Evolutionary conservation across 208 protist genomes (phyloP).

Genomic region (Entamoeba nuttalli): DNA sequence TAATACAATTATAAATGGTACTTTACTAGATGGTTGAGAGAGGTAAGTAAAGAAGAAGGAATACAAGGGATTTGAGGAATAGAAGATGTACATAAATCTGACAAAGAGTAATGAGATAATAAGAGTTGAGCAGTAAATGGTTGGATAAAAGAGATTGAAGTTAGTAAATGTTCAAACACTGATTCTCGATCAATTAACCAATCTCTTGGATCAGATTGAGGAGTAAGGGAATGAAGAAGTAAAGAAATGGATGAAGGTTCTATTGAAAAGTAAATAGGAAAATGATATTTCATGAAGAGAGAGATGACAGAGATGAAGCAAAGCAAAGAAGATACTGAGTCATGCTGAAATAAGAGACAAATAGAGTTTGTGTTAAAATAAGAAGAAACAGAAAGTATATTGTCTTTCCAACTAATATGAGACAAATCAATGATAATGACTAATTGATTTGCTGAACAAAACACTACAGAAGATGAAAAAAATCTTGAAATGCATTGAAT

Average conservation of each 20-base stretch:
- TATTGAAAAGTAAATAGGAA: background rate
- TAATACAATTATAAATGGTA: no score
- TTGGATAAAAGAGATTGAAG: background rate
- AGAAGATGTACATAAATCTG: no score
- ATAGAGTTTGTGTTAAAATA: background rate
- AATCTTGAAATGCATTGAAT: background rate
- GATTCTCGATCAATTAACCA: background rate
- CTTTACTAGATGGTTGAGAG: no score
- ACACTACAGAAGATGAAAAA: background rate
- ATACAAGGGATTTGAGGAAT: no score
- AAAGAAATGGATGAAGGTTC: background rate
- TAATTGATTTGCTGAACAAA: background rate
- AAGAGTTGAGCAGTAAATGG: background rate
- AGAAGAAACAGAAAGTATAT: background rate
- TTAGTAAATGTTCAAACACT: background rate
- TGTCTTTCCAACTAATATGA: background rate
- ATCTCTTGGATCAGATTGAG: background rate
- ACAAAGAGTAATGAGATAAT: no score
- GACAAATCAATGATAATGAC: background rate
- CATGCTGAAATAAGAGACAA: background rate
- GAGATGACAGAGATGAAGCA: background rate
- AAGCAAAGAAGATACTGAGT: background rate
- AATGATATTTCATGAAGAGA: background rate
- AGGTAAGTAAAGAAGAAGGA: no score
- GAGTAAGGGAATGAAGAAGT: background rate